phyloP scores from a whole-genome alignment of 2,329 filamentous ascomycete genomes.

The Rhexocercosporidium sp. region DNA sequence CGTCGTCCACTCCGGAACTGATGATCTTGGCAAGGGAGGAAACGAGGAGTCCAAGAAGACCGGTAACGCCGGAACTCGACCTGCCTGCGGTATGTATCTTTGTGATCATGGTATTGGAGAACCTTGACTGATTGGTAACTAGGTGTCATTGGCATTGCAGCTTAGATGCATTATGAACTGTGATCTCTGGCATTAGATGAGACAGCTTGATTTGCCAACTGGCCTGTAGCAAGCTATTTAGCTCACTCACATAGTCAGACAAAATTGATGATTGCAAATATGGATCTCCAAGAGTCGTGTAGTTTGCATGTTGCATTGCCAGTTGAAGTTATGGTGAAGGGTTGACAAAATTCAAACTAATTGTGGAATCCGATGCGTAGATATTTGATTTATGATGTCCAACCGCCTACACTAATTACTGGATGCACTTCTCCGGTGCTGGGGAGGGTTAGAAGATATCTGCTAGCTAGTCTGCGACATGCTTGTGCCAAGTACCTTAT shows the following conservation, averaged over 20 bases:
- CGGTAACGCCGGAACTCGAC: conserved; percentile 90
- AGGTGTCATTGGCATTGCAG: conserved; percentile 90
- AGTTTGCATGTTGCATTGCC: neutral
- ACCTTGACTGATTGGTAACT: conserved; percentile 21
- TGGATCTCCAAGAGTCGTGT: no score
- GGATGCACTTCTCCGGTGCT: no score
- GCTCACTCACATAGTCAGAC: conserved; percentile 9
- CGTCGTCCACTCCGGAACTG: conserved; percentile 92
- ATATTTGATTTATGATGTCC: no score
- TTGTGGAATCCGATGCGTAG: no score
- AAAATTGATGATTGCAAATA: neutral
- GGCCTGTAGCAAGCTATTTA: conserved; percentile 5
- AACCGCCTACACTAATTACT: no score
- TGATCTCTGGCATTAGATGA: neutral
- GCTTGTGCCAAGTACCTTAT: no score
- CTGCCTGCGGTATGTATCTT: conserved; percentile 80
- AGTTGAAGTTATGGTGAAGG: no score
- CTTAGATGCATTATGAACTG: conserved; percentile 51
- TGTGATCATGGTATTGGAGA: neutral
- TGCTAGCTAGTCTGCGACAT: no score
- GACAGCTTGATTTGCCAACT: conserved; percentile 2
- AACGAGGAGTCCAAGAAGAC: conserved; percentile 98
- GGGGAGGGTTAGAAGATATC: no score
- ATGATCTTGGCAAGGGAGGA: conserved; percentile 92
- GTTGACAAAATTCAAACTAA: no score